A percentile compares a stretch with the other conserved stretches of the same genome.
phyloP scores from a whole-genome alignment of 805 yeast species.

The Kazachstania viticola region DNA sequence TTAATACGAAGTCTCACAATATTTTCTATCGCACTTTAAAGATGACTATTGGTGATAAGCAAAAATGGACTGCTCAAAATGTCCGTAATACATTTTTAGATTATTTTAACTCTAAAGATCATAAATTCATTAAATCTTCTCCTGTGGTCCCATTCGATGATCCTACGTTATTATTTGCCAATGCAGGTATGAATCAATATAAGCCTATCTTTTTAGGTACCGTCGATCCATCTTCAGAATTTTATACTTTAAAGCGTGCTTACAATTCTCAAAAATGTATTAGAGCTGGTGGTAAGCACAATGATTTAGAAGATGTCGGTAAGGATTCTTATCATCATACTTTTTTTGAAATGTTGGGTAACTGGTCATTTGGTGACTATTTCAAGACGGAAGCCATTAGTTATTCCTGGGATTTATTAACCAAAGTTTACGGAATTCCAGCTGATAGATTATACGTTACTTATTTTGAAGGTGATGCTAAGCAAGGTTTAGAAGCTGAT shows the following conservation, averaged over 20 bases:
- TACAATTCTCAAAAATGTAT: conserved; percentile 96
- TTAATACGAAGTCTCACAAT: too few species aligned
- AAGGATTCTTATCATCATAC: conserved; percentile 97
- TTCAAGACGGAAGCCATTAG: conserved; percentile 88
- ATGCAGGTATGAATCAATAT: conserved; percentile 99
- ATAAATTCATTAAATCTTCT: conserved; percentile 81
- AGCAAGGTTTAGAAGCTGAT: conserved; percentile 80
- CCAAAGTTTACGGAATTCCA: conserved; percentile 71
- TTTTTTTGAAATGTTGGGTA: conserved; percentile 97
- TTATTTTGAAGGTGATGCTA: conserved; percentile 88
- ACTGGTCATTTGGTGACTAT: conserved; percentile 99
- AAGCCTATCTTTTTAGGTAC: conserved; percentile 96
- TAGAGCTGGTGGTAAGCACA: conserved; percentile 99
- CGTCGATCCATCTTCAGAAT: conserved; percentile 87
- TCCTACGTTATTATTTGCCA: conserved; percentile 91
- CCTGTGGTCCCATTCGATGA: conserved; percentile 97
- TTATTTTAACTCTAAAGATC: conserved; percentile 57
- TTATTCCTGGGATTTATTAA: conserved; percentile 85
- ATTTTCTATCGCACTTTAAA: too few species aligned
- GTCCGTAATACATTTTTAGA: conserved; percentile 80
- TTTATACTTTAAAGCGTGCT: conserved; percentile 76
- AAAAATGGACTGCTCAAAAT: conserved; percentile 39
- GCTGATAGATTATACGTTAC: conserved; percentile 82
- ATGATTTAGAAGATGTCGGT: conserved; percentile 97
- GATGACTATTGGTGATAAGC: conserved; percentile 27